Conservation (phyloP, 1,284 basidiomycete species). For the Fomes fomentarius region DNA sequence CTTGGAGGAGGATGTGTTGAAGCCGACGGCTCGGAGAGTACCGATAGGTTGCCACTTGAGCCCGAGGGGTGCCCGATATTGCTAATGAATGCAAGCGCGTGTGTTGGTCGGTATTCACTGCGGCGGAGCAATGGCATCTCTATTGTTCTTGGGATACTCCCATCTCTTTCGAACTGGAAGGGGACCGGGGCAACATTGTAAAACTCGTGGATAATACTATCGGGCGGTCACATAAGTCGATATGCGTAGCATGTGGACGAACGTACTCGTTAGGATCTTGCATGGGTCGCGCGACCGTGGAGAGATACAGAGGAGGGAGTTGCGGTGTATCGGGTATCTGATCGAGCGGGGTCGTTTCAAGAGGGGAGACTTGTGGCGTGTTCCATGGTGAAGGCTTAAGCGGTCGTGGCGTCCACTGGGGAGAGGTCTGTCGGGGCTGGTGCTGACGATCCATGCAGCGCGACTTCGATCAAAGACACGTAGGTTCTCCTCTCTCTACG, state of each 20-base stretch:
- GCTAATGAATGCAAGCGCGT: constrained; percentile 30
- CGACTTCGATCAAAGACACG: neutral
- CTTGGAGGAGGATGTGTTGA: constrained; percentile 16
- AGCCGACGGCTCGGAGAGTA: constrained; percentile 24
- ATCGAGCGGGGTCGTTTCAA: neutral
- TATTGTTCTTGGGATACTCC: constrained; percentile 1
- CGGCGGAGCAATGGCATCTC: constrained; percentile 8
- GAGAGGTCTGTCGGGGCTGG: neutral
- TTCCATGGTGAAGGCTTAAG: constrained; percentile 8
- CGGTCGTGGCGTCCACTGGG: constrained; percentile 5
- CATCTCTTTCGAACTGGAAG: constrained; percentile 4
- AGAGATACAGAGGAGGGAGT: constrained; percentile 4
- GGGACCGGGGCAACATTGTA: constrained; percentile 28
- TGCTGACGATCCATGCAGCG: neutral
- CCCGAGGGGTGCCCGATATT: neutral
- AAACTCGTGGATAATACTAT: constrained; percentile 26
- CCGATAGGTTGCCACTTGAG: constrained; percentile 2
- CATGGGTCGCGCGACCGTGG: constrained; percentile 1
- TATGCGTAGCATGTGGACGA: too few relatives aligned
- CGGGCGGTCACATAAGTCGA: constrained; percentile 2
- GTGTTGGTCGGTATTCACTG: constrained; percentile 18
- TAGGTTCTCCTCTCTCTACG: neutral
- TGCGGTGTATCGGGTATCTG: neutral
- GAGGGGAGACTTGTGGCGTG: constrained; percentile 5
- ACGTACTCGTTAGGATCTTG: constrained; percentile 7